Percentiles rank a stretch among this genome's conserved stretches.
These are phyloP conservation scores for Diplodia seriata DNA, from an alignment of 2,329 filamentous ascomycete species.

Conservation along the genomic window DNA sequence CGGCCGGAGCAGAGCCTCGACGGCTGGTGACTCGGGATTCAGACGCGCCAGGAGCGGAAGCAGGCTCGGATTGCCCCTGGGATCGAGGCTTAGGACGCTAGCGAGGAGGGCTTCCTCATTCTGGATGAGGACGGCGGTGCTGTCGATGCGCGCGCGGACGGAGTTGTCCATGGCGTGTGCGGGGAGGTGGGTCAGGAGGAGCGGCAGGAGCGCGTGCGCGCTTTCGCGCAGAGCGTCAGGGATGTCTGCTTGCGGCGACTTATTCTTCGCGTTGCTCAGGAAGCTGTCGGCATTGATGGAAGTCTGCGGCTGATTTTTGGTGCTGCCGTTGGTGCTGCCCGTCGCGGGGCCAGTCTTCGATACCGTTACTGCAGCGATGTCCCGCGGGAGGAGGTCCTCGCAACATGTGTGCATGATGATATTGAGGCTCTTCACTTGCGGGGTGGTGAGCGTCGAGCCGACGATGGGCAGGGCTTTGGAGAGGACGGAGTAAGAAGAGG, in stretches of 20 bases:
- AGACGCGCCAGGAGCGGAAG: slow-evolving; percentile 77
- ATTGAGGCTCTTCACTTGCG: slow-evolving; percentile 68
- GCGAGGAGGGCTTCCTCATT: slow-evolving; percentile 77
- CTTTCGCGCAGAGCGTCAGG: slow-evolving; percentile 60
- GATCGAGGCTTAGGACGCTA: slow-evolving; percentile 80
- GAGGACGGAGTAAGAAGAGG: slow-evolving; percentile 66
- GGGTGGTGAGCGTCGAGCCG: slow-evolving; percentile 71
- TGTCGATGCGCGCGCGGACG: slow-evolving; percentile 77
- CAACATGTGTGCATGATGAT: slow-evolving; percentile 73
- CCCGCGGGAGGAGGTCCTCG: slow-evolving; percentile 69
- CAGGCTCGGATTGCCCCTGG: slow-evolving; percentile 73
- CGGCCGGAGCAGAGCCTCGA: slow-evolving; percentile 73
- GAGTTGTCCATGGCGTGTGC: slow-evolving; percentile 73
- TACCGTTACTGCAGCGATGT: slow-evolving; percentile 44
- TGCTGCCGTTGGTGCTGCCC: slow-evolving; percentile 49
- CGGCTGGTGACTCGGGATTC: slow-evolving; percentile 66
- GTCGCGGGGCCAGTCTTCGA: slow-evolving; percentile 48
- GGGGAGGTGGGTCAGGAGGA: slow-evolving; percentile 68
- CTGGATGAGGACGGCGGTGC: slow-evolving; percentile 75
- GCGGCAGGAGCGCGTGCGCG: slow-evolving; percentile 67
- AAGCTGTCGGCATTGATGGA: slow-evolving; percentile 76
- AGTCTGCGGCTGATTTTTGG: slow-evolving; percentile 41
- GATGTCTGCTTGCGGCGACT: slow-evolving; percentile 43
- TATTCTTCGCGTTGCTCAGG: slow-evolving; percentile 55
- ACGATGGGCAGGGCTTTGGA: slow-evolving; percentile 64